Conservation (phyloP, 257 asterid genomes). For the Leonotis leonurus region DNA sequence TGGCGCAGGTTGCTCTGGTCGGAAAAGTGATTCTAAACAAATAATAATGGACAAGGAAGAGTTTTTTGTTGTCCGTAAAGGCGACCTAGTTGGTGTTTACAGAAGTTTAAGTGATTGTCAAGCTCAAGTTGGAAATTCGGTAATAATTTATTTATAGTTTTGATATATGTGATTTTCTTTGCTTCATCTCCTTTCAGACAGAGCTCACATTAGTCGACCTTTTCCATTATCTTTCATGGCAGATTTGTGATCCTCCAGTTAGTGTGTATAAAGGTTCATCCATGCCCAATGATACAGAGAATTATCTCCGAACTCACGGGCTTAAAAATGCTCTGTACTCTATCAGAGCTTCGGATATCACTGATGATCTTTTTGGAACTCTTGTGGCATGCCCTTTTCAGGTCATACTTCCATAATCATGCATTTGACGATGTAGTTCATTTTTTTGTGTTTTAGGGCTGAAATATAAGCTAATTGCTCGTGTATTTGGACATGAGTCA, state of each 20-base stretch:
- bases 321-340: constrained; percentile 80
- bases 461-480: background rate
- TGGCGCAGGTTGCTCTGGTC: constrained; percentile 30
- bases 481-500: background rate
- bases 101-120: constrained; percentile 87
- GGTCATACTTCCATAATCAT: constrained; percentile 27
- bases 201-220: no score
- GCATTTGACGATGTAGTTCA: background rate
- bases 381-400: constrained; percentile 64
- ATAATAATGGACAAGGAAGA: constrained; percentile 73
- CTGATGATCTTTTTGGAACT: constrained; percentile 71
- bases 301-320: constrained; percentile 66
- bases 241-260: constrained; percentile 90
- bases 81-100: constrained; percentile 87
- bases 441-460: background rate
- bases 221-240: constrained; percentile 20
- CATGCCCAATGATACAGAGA: constrained; percentile 86
- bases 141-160: constrained; percentile 26
- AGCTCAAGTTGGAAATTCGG: constrained; percentile 95
- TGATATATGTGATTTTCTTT: constrained; percentile 8
- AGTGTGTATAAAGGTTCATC: constrained; percentile 78
- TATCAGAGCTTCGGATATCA: constrained; percentile 72
- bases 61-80: constrained; percentile 92
- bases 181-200: background rate
- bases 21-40: constrained; percentile 29